A percentile compares a stretch with the other conserved stretches of the same genome.
These are phyloP conservation scores for Spongospora subterranea DNA, from an alignment of 208 protist species.

Conservation along the genomic window DNA sequence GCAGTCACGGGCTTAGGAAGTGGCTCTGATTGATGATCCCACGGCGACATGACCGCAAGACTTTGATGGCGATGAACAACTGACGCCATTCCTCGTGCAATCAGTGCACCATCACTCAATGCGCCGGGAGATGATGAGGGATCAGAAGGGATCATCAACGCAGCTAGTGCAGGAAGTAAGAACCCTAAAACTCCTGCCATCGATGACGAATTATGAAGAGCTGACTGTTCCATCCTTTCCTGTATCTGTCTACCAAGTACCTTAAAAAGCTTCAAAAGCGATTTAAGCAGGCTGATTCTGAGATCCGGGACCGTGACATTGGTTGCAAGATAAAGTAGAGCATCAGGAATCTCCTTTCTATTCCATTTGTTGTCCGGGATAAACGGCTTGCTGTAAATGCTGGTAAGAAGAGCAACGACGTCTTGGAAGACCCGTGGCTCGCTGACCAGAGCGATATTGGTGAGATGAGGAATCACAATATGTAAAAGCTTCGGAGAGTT, in stretches of 20 bases:
- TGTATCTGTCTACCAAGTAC: slow-evolving; percentile 12
- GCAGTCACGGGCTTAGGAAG: neutral
- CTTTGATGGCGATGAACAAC: neutral
- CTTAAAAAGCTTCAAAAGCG: slow-evolving; percentile 48
- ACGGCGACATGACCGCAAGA: neutral
- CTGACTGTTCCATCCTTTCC: slow-evolving; percentile 47
- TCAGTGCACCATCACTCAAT: neutral
- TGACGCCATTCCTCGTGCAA: neutral
- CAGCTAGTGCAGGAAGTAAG: slow-evolving; percentile 22
- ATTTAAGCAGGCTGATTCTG: slow-evolving; percentile 11
- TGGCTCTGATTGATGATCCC: neutral
- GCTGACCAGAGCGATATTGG: slow-evolving; percentile 17
- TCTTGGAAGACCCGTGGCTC: slow-evolving; percentile 10
- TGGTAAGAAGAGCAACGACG: slow-evolving; percentile 17
- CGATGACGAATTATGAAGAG: slow-evolving; percentile 21
- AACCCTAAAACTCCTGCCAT: slow-evolving; percentile 27
- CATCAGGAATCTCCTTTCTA: slow-evolving; percentile 47
- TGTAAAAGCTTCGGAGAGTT: slow-evolving; percentile 48
- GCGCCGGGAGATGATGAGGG: neutral
- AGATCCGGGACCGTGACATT: neutral
- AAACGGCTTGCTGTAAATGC: slow-evolving; percentile 56
- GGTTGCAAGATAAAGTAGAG: neutral
- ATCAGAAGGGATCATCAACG: neutral
- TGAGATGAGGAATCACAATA: slow-evolving; percentile 44
- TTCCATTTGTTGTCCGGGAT: slow-evolving; percentile 51